These are phyloP conservation scores for Phaseolus coccineus DNA, from an alignment of 331 rosid species.

Conservation along the genomic window DNA sequence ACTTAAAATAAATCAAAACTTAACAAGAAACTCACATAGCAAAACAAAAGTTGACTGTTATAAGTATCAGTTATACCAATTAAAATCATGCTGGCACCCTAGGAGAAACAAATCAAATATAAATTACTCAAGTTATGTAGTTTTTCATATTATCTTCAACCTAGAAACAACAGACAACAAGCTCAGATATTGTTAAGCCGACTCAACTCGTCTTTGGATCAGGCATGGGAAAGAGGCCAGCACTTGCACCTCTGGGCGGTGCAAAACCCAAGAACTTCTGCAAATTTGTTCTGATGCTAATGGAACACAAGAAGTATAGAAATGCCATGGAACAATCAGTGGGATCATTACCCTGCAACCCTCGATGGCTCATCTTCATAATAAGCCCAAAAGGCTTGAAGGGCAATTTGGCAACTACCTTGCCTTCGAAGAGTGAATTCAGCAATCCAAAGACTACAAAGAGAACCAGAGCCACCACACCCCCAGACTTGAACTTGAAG, in stretches of 20 bases:
- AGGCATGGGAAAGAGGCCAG: constrained; percentile 93
- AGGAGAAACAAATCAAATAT: constrained; percentile 35
- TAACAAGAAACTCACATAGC: constrained; percentile 24
- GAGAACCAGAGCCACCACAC: constrained; percentile 93
- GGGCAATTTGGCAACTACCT: constrained; percentile 86
- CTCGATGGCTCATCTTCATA: constrained; percentile 97
- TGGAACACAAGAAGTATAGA: constrained; percentile 89
- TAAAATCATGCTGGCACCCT: constrained; percentile 37
- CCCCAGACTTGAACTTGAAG: constrained; percentile 97
- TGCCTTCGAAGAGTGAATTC: constrained; percentile 91
- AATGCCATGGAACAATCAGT: constrained; percentile 98
- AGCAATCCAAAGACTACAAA: constrained; percentile 89
- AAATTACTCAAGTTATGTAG: constrained; percentile 33
- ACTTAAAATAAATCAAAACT: not conserved
- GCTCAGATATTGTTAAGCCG: constrained; percentile 17
- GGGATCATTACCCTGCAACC: constrained; percentile 81
- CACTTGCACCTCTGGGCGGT: constrained; percentile 83
- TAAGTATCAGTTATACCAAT: constrained; percentile 39
- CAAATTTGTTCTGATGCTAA: constrained; percentile 89
- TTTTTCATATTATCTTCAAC: constrained; percentile 45
- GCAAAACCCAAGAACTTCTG: constrained; percentile 96
- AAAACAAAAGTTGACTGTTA: constrained; percentile 37
- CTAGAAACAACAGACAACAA: constrained; percentile 29
- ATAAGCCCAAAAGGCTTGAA: constrained; percentile 80
- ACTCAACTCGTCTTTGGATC: constrained; percentile 88